These are phyloP conservation scores for Candida chilensis DNA, from an alignment of 805 yeast genomes.

Conservation along the genomic window DNA sequence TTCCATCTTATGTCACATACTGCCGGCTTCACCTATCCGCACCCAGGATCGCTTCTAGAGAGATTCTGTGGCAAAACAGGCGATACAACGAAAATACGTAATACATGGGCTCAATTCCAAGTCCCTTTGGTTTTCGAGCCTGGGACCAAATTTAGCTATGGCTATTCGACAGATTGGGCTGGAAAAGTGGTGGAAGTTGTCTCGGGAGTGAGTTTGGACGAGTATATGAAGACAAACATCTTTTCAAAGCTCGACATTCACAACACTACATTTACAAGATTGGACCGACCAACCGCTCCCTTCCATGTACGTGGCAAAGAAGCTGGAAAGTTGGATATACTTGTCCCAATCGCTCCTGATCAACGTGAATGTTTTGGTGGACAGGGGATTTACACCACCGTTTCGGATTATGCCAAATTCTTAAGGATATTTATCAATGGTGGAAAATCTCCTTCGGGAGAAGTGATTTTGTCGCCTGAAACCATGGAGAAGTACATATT, in stretches of 20 bases:
- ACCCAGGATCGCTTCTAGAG: no score
- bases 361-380: no score
- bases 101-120: conserved; percentile 7
- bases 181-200: conserved; percentile 18
- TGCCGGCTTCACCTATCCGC: conserved; percentile 24
- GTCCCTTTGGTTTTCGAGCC: conserved; percentile 22
- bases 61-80: conserved; percentile 1
- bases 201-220: conserved; percentile 15
- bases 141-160: conserved; percentile 23
- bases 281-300: no score
- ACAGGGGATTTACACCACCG: conserved; percentile 30
- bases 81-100: conserved; percentile 2
- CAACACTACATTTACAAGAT: conserved; percentile 13
- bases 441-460: conserved; percentile 28
- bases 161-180: conserved; percentile 24
- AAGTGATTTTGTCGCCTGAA: conserved; percentile 15
- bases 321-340: conserved; percentile 8
- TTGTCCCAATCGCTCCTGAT: conserved; percentile 9
- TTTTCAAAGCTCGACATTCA: conserved; percentile 16
- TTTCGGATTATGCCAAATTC: conserved; percentile 26
- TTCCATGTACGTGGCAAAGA: conserved; percentile 6
- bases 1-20: conserved; percentile 25
- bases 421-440: conserved; percentile 27
- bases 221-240: conserved; percentile 14
- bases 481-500: conserved; percentile 18